A percentile compares a stretch with the other conserved stretches of the same genome.
These are phyloP conservation scores for Amaranthus tricolor DNA, from an alignment of 179 eudicot species.

Conservation along the genomic window DNA sequence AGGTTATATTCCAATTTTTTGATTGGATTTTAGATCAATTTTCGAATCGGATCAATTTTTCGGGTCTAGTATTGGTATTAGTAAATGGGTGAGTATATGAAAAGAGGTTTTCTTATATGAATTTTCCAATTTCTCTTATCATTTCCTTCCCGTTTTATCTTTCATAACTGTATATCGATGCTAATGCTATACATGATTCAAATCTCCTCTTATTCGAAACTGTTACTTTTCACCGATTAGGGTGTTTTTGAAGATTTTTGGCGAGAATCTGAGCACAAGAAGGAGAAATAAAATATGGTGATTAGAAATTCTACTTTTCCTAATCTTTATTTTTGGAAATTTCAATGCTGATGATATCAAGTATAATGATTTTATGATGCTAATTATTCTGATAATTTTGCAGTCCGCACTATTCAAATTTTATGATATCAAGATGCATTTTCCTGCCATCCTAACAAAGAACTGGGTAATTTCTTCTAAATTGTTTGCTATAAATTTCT, in stretches of 20 bases:
- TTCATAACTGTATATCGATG: neutral
- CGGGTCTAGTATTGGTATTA: no score
- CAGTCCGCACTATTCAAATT: slow-evolving; percentile 89
- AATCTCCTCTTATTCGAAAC: neutral
- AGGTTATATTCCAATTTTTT: no score
- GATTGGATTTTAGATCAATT: no score
- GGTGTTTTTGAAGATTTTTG: slow-evolving; percentile 4
- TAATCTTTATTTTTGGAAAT: neutral
- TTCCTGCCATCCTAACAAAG: slow-evolving; percentile 68
- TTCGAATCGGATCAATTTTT: no score
- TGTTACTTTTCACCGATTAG: neutral
- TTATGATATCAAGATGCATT: slow-evolving; percentile 67
- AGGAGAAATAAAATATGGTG: slow-evolving; percentile 20
- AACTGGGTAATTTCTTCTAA: slow-evolving; percentile 50
- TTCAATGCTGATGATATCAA: neutral
- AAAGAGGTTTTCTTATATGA: neutral
- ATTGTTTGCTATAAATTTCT: neutral
- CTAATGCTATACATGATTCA: neutral
- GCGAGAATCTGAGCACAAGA: slow-evolving; percentile 13
- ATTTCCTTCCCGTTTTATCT: neutral
- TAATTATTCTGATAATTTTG: neutral
- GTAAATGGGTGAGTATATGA: no score
- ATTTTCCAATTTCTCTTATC: neutral
- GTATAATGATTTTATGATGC: neutral
- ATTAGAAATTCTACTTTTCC: neutral